Base-by-base conservation (phyloP, 495 filamentous ascomycete species). In the Tetracladium marchalianum region DNA sequence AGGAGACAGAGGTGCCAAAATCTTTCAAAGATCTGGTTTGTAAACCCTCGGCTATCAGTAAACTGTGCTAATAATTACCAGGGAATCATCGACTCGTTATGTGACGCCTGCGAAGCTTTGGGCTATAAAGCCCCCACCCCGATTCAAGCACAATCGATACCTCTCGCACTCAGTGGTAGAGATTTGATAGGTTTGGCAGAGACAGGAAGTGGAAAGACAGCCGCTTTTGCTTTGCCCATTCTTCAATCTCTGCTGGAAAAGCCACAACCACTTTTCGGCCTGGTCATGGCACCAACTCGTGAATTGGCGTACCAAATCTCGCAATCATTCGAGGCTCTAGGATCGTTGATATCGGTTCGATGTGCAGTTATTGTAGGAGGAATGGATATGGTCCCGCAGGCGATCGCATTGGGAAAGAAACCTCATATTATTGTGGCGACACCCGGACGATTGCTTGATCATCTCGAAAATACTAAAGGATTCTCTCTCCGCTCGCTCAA, bases 401-500 rank as follows among this genome's bases (percentile, higher is more conserved):
- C 82, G 1, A 90, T 98, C 48, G 80, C 87, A 0, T 73, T 98
- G 1, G 85, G 82, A 7, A 95, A 94, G 72, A 90, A 87, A 47
- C 90, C 90, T 2, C 90, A 97, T 49, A 79, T 95, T 11, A 62
- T 95, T 31, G 81, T 87, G 13, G 92, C 90, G 0, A 95, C 92
- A 0, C 92, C 92, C 0, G 90, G 92, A 40, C 78, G 92, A 43
- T 66, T 98, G 10, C 70, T 96, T 2, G 92, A 98, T 55, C 92
- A 98, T 60, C 68, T 96, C 9, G 90, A 98, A 62, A 95, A 95
- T 60, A 98, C 92, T 6, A 95, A 94, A 61, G 90, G 92, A 8
- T 98, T 98, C 63, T 85, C 80, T 7, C 66, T 96, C 33, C 76
- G 79, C 5, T 67, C 66, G 12, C 66, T 96, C 4, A 87, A 87